Percentiles rank a stretch among this genome's conserved stretches.
phyloP scores from a whole-genome alignment of 2,329 filamentous ascomycete genomes.

The Trichoderma citrinoviride region DNA sequence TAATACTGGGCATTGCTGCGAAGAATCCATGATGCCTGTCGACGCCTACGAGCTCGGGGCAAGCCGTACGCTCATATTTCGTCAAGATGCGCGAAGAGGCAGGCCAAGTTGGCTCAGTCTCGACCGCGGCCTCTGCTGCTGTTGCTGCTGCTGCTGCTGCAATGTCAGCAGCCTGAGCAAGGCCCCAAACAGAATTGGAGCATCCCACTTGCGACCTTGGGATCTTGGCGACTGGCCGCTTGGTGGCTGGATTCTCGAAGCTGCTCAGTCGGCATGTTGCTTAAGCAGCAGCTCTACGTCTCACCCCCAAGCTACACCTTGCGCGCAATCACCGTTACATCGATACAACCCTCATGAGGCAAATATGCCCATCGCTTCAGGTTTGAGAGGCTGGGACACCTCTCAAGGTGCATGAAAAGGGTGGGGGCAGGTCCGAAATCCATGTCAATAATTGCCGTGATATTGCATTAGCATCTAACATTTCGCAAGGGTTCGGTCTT shows the following conservation, averaged over 20 bases:
- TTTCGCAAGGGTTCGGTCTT: background rate
- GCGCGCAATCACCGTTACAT: background rate
- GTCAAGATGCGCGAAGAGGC: background rate
- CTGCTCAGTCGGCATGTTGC: background rate
- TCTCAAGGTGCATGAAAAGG: background rate
- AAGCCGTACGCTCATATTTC: background rate
- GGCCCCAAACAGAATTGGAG: background rate
- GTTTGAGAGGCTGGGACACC: background rate
- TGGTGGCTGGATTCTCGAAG: background rate
- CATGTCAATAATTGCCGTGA: constrained; percentile 12
- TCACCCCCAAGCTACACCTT: background rate
- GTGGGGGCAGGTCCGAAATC: constrained; percentile 6
- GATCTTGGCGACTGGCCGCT: background rate
- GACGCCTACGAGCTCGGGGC: background rate
- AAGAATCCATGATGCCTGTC: background rate
- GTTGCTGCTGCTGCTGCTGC: background rate
- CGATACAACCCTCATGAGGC: background rate
- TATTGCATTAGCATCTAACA: constrained; percentile 19
- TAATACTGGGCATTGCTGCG: too few relatives aligned
- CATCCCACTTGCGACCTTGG: background rate
- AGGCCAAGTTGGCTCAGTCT: background rate
- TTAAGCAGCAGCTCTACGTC: background rate
- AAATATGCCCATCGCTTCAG: background rate
- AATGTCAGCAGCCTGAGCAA: background rate
- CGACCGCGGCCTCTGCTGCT: background rate